Evolutionary conservation across 306 rosid species (phyloP).

Genomic region (Biancaea sappan): DNA sequence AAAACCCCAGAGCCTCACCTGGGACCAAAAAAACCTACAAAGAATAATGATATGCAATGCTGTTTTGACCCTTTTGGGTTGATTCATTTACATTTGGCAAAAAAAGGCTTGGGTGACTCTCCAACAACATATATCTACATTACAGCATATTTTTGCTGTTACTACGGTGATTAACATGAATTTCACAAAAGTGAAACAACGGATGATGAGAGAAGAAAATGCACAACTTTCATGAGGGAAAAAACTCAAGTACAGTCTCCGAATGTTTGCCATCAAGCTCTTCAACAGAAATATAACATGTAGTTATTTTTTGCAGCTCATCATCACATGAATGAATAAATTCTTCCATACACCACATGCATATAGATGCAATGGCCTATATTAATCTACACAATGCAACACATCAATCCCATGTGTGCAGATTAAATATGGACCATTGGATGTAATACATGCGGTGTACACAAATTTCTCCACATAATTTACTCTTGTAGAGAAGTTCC

Average conservation of each 20-base stretch:
- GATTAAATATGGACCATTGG: background rate
- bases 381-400: background rate
- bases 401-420: background rate
- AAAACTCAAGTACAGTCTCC: background rate
- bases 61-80: conserved; percentile 4
- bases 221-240: background rate
- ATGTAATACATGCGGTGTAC: background rate
- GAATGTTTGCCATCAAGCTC: background rate
- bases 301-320: background rate
- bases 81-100: conserved; percentile 18
- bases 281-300: background rate
- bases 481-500: background rate
- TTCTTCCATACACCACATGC: background rate
- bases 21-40: background rate
- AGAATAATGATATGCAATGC: background rate
- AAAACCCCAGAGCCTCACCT: background rate
- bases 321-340: background rate
- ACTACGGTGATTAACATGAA: background rate
- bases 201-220: background rate
- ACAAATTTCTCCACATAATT: background rate
- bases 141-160: background rate
- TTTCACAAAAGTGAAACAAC: background rate
- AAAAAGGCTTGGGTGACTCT: background rate
- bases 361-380: background rate
- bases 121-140: background rate